Evolutionary conservation across 2,329 filamentous ascomycete species (phyloP).

Genomic region (Diplocarpon rosae): DNA sequence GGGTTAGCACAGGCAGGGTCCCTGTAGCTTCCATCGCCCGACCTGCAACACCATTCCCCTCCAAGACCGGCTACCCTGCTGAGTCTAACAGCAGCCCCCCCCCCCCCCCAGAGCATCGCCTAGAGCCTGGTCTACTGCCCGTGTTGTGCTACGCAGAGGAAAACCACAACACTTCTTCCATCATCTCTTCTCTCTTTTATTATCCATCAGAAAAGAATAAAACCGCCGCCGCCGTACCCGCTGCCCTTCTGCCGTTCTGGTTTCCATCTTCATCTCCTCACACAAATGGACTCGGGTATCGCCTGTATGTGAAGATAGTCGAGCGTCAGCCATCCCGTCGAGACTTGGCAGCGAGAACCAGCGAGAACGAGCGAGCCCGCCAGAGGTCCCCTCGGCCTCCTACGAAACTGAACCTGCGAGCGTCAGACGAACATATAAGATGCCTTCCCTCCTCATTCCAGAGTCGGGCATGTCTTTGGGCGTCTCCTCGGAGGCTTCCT

Average conservation of each 20-base stretch:
- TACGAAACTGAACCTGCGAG: constrained; percentile 1
- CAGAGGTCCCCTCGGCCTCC: constrained; percentile 2
- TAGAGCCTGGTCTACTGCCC: not conserved
- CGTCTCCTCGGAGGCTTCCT: constrained; percentile 26
- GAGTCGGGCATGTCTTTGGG: constrained; percentile 47
- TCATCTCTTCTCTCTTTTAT: too few species aligned
- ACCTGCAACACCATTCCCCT: too few species aligned
- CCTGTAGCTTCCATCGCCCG: too few species aligned
- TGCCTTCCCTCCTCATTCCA: constrained; percentile 45
- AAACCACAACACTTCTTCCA: too few species aligned
- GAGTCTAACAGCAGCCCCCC: too few species aligned
- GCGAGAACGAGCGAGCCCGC: constrained; percentile 11
- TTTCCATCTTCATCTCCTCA: constrained; percentile 1
- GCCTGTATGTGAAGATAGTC: constrained; percentile 19
- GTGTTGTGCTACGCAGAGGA: too few species aligned
- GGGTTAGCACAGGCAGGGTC: too few species aligned
- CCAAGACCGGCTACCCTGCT: too few species aligned
- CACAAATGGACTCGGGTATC: constrained; percentile 14
- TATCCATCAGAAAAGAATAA: too few species aligned
- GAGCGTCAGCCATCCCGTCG: constrained; percentile 11
- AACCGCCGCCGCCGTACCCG: too few species aligned
- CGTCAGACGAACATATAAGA: constrained; percentile 24
- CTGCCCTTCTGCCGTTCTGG: too few species aligned
- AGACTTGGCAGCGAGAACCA: constrained; percentile 17
- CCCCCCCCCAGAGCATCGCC: not conserved